Conservation (phyloP, 768 basidiomycete genomes). For the Ramaria sp. region DNA sequence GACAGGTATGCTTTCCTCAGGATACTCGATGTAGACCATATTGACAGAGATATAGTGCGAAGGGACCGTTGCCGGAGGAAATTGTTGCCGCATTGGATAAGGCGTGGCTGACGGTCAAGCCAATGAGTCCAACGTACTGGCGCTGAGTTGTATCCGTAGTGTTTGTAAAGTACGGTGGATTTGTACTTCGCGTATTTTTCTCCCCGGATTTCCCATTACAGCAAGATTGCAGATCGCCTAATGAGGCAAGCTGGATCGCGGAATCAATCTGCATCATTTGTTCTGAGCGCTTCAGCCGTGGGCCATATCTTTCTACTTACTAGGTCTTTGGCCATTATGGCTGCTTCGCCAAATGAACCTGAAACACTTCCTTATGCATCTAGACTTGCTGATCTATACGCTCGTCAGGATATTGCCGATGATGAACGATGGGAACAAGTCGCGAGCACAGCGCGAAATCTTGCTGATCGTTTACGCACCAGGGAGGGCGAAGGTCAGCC, state of each 20-base stretch:
- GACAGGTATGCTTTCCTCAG: conserved; percentile 17
- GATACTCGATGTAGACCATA: too few relatives aligned
- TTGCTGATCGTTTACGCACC: conserved; percentile 54
- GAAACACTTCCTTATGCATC: conserved; percentile 6
- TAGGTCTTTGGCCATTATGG: neutral
- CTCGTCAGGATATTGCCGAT: conserved; percentile 1
- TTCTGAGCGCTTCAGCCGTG: neutral
- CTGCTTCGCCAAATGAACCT: neutral
- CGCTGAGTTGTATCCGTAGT: conserved; percentile 13
- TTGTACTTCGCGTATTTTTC: too few relatives aligned
- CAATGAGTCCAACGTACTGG: conserved; percentile 25
- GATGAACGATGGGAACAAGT: conserved; percentile 39
- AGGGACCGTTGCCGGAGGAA: conserved; percentile 43
- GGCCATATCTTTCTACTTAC: neutral
- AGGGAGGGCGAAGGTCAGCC: conserved; percentile 40
- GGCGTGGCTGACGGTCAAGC: conserved; percentile 29
- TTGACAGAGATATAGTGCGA: conserved; percentile 20
- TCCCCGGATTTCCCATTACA: too few relatives aligned
- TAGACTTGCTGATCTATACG: conserved; percentile 1
- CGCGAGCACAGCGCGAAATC: conserved; percentile 36
- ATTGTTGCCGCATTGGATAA: conserved; percentile 41
- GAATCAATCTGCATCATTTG: neutral
- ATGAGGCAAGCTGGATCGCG: neutral
- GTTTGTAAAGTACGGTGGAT: neutral
- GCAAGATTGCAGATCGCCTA: too few relatives aligned